A percentile compares a stretch with the other conserved stretches of the same genome.
Conservation (phyloP, 306 rosid genomes). For the Erythrophleum fordii region DNA sequence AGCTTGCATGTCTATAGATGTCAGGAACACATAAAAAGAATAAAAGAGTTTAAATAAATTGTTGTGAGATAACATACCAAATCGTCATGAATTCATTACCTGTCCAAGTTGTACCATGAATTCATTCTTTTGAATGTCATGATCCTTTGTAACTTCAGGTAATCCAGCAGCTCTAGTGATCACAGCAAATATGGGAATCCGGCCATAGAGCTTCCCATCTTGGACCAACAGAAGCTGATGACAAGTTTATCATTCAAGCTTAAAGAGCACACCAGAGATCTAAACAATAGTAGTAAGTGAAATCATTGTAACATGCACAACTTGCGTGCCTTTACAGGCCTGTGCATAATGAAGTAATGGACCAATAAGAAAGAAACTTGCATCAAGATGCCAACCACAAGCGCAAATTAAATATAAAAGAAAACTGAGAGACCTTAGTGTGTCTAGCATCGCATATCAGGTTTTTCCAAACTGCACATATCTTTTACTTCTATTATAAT, state of each 20-base stretch:
- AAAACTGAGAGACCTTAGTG: neutral
- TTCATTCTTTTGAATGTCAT: constrained; percentile 78
- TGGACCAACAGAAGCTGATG: constrained; percentile 86
- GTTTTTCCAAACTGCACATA: constrained; percentile 4
- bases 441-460: constrained; percentile 26
- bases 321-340: constrained; percentile 20
- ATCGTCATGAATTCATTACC: constrained; percentile 54
- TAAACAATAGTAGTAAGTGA: constrained; percentile 22
- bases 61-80: constrained; percentile 28
- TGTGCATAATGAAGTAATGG: constrained; percentile 10
- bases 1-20: constrained; percentile 28
- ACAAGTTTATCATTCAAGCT: constrained; percentile 49
- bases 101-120: constrained; percentile 78
- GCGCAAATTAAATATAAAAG: neutral
- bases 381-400: constrained; percentile 30
- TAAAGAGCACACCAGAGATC: constrained; percentile 33
- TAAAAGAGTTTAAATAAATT: neutral
- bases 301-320: constrained; percentile 19
- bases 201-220: constrained; percentile 89
- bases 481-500: neutral
- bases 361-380: constrained; percentile 25
- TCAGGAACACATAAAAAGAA: constrained; percentile 2
- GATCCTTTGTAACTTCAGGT: constrained; percentile 70
- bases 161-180: constrained; percentile 81
- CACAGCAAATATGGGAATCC: constrained; percentile 69